These are phyloP conservation scores for Spinellus fusiger DNA, from an alignment of 192 early-diverging fungal genomes.

Conservation along the genomic window DNA sequence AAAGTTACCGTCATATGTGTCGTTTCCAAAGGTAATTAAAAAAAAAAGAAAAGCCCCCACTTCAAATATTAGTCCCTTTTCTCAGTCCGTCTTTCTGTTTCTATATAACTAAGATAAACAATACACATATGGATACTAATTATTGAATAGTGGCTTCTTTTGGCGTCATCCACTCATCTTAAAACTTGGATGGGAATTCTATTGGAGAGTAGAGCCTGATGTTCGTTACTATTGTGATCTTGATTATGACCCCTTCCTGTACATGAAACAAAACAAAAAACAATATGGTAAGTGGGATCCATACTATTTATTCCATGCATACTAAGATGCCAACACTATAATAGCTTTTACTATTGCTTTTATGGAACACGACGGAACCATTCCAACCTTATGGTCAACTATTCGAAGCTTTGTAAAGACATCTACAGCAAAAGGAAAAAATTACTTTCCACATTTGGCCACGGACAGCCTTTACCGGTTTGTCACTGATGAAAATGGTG, in stretches of 20 bases:
- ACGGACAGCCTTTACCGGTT: conserved; percentile 38
- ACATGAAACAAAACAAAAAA: conserved; percentile 42
- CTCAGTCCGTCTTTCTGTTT: neutral
- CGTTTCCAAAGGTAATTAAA: conserved; percentile 39
- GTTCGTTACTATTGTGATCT: conserved; percentile 53
- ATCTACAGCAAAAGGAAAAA: conserved; percentile 9
- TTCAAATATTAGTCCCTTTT: neutral
- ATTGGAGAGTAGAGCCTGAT: conserved; percentile 56
- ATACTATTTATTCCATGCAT: neutral
- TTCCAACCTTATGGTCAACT: conserved; percentile 65
- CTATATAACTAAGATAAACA: neutral
- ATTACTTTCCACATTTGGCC: conserved; percentile 28
- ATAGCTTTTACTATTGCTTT: conserved; percentile 66
- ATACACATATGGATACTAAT: conserved; percentile 19
- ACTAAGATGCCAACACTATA: neutral
- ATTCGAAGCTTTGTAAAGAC: conserved; percentile 41
- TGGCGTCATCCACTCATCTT: conserved; percentile 43
- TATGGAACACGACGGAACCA: conserved; percentile 61
- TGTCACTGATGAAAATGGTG: conserved; percentile 40
- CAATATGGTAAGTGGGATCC: conserved; percentile 18
- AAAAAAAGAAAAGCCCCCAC: neutral
- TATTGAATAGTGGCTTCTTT: conserved; percentile 46
- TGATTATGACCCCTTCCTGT: conserved; percentile 51
- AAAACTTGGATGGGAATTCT: conserved; percentile 47
- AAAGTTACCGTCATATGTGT: conserved; percentile 86